Percentiles rank a stretch among this genome's conserved stretches.
Conservation (phyloP, 257 asterid species). For the Solanum pennellii region DNA sequence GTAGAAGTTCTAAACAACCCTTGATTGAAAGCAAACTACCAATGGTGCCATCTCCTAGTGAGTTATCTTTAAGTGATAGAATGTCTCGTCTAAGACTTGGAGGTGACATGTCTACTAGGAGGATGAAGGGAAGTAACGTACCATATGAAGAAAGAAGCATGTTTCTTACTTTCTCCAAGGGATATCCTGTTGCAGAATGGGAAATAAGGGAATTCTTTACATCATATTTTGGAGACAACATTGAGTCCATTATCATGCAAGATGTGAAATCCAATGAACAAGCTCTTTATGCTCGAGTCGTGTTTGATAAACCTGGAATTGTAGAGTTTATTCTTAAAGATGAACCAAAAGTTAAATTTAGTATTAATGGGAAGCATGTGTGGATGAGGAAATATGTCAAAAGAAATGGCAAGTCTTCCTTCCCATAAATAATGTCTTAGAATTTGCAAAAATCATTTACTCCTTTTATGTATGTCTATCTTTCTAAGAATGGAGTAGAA, state of each 20-base stretch:
- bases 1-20: slow-evolving; percentile 1
- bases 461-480: background rate
- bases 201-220: slow-evolving; percentile 39
- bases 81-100: slow-evolving; percentile 7
- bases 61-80: background rate
- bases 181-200: slow-evolving; percentile 40
- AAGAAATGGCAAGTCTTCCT: background rate
- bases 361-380: slow-evolving; percentile 54
- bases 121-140: background rate
- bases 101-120: background rate
- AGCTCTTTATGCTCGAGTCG: slow-evolving; percentile 38
- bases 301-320: slow-evolving; percentile 11
- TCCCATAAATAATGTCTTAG: background rate
- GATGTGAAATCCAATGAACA: slow-evolving; percentile 33
- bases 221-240: slow-evolving; percentile 28
- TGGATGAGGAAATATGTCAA: slow-evolving; percentile 50
- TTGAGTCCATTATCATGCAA: slow-evolving; percentile 44
- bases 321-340: slow-evolving; percentile 33
- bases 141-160: slow-evolving; percentile 28
- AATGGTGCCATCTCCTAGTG: background rate
- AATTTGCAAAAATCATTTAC: background rate
- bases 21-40: background rate
- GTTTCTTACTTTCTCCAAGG: slow-evolving; percentile 61
- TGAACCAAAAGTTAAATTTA: slow-evolving; percentile 29
- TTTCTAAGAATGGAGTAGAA: background rate